Percentiles rank a stretch among this genome's conserved stretches.
phyloP scores from a whole-genome alignment of 192 early-diverging fungal species.

The Coemansia sp. region DNA sequence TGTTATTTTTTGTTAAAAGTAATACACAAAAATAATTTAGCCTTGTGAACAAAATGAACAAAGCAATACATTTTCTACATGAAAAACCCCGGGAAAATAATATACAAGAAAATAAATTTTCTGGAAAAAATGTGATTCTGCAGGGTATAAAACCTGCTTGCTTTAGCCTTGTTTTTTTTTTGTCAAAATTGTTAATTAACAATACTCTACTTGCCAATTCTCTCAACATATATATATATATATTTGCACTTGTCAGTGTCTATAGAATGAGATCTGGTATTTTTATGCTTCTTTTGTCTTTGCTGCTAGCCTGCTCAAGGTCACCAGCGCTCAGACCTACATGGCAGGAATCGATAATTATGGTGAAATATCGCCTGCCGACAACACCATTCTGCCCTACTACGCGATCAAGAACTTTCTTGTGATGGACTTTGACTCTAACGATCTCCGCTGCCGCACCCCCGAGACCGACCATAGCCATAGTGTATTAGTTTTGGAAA shows the following conservation, averaged over 20 bases:
- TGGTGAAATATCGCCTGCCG: not conserved
- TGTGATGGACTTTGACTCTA: not conserved
- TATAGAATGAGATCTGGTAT: not conserved
- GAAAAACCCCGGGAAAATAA: no score
- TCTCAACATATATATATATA: not conserved
- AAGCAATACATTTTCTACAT: no score
- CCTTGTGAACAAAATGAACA: no score
- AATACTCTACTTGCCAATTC: no score
- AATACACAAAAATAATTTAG: no score
- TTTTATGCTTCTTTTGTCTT: not conserved
- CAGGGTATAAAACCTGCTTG: no score
- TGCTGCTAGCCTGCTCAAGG: not conserved
- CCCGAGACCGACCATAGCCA: not conserved
- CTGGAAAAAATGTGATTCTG: no score
- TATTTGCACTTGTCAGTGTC: not conserved
- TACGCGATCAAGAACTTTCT: not conserved
- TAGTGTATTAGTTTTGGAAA: no score
- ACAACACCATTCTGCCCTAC: not conserved
- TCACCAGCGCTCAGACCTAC: not conserved
- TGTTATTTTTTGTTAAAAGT: no score
- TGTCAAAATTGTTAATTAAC: no score
- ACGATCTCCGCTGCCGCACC: not conserved
- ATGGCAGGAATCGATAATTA: not conserved
- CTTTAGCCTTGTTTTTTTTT: no score
- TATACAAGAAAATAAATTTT: no score